These are phyloP conservation scores for Carex kokanica DNA, from an alignment of 176 grass and related monocot species.

Conservation along the genomic window DNA sequence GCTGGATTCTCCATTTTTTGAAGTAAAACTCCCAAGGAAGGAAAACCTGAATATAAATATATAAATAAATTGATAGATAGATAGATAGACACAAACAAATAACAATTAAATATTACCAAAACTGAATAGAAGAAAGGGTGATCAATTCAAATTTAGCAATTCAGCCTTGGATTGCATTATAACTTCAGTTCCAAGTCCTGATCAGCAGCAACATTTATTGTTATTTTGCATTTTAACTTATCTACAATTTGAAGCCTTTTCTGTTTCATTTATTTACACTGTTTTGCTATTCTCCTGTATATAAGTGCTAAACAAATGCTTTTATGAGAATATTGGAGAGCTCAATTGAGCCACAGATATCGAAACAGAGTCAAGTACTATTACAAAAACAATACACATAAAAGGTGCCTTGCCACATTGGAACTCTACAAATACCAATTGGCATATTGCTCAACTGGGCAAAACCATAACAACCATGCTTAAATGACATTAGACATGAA, in stretches of 20 bases:
- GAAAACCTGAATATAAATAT: slow-evolving; percentile 69
- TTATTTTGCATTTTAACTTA: not conserved
- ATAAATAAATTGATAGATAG: slow-evolving; percentile 10
- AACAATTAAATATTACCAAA: not conserved
- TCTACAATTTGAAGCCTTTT: not conserved
- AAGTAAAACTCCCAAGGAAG: slow-evolving; percentile 90
- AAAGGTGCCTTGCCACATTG: not conserved
- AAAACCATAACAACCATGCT: not conserved
- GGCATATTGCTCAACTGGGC: not conserved
- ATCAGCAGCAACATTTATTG: not conserved
- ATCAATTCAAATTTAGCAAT: not conserved
- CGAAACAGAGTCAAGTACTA: not conserved
- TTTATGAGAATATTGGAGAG: not conserved
- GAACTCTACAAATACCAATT: not conserved
- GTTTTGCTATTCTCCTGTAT: not conserved
- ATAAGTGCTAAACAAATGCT: not conserved
- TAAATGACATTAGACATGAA: not conserved
- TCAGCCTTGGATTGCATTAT: not conserved
- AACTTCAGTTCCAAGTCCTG: not conserved
- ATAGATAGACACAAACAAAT: not conserved
- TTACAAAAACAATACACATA: not conserved
- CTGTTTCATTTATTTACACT: not conserved
- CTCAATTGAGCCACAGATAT: not conserved
- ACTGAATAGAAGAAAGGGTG: not conserved
- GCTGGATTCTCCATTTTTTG: slow-evolving; percentile 96